A percentile compares a stretch with the other conserved stretches of the same genome.
Evolutionary conservation across 257 asterid genomes (phyloP).

Genomic region (Lavandula angustifolia): DNA sequence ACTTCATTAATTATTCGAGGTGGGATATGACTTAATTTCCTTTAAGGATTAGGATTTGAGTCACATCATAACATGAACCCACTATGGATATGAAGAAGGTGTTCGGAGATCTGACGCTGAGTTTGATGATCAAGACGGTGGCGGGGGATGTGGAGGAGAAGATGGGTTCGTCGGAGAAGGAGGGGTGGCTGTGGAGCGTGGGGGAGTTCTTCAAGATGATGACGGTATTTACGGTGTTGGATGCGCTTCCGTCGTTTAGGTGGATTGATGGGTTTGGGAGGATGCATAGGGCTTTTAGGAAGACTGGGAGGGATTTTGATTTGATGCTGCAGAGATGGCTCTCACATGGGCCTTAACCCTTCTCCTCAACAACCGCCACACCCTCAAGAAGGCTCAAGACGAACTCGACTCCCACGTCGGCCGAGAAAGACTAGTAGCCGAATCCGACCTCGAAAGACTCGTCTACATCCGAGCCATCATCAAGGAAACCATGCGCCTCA

Average conservation of each 20-base stretch:
- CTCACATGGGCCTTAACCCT: constrained; percentile 47
- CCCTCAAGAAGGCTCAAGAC: constrained; percentile 36
- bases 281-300: constrained; percentile 1
- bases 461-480: constrained; percentile 51
- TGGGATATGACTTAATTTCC: too few species aligned
- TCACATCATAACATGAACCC: too few species aligned
- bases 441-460: constrained; percentile 42
- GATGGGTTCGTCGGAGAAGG: constrained; percentile 7
- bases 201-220: constrained; percentile 33
- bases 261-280: constrained; percentile 35
- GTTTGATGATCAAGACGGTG: constrained; percentile 32
- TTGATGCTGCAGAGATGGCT: constrained; percentile 33
- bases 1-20: too few species aligned
- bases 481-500: constrained; percentile 51
- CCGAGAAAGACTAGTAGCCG: constrained; percentile 33
- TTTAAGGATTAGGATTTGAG: too few species aligned
- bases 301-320: constrained; percentile 26
- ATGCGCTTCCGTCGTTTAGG: constrained; percentile 27
- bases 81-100: constrained; percentile 22
- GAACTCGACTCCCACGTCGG: constrained; percentile 51
- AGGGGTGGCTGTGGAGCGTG: constrained; percentile 8
- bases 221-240: constrained; percentile 30
- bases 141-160: constrained; percentile 29
- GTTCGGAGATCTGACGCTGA: constrained; percentile 25
- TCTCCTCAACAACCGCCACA: constrained; percentile 38